Base-by-base conservation (phyloP, 2,329 filamentous ascomycete genomes). In the Zasmidium citrigriseum region DNA sequence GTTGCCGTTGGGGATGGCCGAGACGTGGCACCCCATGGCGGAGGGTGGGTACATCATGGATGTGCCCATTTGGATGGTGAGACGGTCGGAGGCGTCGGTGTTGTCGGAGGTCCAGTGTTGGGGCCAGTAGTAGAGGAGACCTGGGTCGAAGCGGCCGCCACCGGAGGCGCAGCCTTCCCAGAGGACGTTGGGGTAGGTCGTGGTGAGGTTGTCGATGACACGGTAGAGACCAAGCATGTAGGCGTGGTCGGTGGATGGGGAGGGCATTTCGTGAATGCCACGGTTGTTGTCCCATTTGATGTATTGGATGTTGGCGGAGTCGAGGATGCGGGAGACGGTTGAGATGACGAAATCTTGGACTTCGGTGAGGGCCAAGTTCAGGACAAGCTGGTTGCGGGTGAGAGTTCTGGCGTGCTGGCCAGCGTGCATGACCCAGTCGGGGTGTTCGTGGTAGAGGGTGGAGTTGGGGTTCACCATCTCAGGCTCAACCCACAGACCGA, bases 201-300 rank as follows among this genome's bases (percentile, higher is more conserved):
- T 79, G 0, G 85, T 88, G 1, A 89, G 75, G 0, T 78, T 80
- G 41, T 86, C 79, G 50, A 88, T 84, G 7, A 89, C 84, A 51
- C 75, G 80, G 69, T 89, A 89, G 53, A 88, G 70, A 3, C 86
- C 86, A 0, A 88, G 74, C 65, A 88, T 87, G 70, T 88, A 88
- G 1, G 76, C 72, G 67, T 88, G 84, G 63, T 81, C 75, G 5
- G 78, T 80, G 0, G 78, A 76, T 0, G 85, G 84, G 0, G 76
- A 77, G 0, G 84, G 73, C 47, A 78, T 79, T 70, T 88, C 85
- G 66, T 88, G 84, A 46, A 87, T 85, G 1, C 80, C 85, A 25
- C 46, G 77, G 72, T 89, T 89, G 70, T 87, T 86, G 63, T 88
- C 86, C 86, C 86, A 88, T 64, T 89, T 89, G 60, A 89, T 80